Evolutionary conservation across 192 early-diverging fungal species (phyloP), one percentile per base, ranked within the genome.

Genomic region (Backusella luteola): DNA sequence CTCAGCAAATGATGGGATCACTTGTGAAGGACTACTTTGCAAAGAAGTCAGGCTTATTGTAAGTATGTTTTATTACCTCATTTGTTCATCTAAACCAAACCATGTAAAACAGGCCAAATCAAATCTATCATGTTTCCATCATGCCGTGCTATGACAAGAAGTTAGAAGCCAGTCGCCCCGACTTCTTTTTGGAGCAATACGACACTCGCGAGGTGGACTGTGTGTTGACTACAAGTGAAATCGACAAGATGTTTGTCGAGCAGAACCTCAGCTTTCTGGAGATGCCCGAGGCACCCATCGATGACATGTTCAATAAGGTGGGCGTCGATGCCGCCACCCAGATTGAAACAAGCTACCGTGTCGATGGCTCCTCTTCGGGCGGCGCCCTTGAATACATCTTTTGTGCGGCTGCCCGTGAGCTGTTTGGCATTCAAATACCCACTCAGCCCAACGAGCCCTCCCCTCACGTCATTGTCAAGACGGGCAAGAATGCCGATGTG

Each of bases 121-220:
- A 85, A 66, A 92, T 98, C 32, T 98, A 96, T 80, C 98, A 99
- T 80, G 93, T 98, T 14, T 84, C 93, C 3, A 86, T 99, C 32
- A 98, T 98, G 98, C 97, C 97, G 38, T 99, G 98, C 83, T 99
- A 96, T 74, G 98, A 99, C 82, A 99, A 98, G 80, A 99, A 99
- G 84, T 89, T 99, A 19, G 98, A 99, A 83, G 98, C 97, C 0
- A 97, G 95, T 35, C 89, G 98, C 19, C 85, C 87, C 39, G 96
- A 98, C 77, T 98, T 99, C 79, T 95, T 93, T 85, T 88, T 82
- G 73, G 93, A 96, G 73, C 49, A 93, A 34, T 95, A 91, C 78
- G 71, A 88, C 56, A 95, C 95, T 0, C 90, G 96, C 32, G 98
- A 99, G 77, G 96, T 98, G 1, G 98, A 99, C 80, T 96, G 95